Conservation (phyloP, 805 yeast genomes). For the Kluyveromyces lactis region DNA sequence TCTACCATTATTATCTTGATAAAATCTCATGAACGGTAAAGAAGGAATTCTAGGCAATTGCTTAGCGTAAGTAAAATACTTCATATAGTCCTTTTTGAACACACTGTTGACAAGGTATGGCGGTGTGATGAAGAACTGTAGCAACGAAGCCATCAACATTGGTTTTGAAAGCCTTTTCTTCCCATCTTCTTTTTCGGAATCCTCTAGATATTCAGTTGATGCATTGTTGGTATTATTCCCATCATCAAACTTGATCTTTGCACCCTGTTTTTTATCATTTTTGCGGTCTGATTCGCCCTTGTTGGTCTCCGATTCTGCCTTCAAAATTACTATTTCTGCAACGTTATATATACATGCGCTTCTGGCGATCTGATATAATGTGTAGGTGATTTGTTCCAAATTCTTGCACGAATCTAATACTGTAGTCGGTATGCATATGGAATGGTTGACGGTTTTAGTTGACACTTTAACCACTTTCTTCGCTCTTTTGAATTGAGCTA, state of each 20-base stretch:
- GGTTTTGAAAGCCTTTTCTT: constrained; percentile 29
- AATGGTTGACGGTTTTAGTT: constrained; percentile 29
- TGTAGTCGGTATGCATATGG: constrained; percentile 69
- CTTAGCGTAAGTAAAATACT: constrained; percentile 53
- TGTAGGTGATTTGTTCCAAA: constrained; percentile 63
- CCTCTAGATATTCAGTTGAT: not conserved
- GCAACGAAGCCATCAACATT: constrained; percentile 53
- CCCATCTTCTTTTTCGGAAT: constrained; percentile 8
- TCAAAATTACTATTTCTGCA: constrained; percentile 65
- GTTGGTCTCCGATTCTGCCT: constrained; percentile 30
- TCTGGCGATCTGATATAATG: constrained; percentile 73
- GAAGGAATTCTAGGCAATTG: constrained; percentile 64
- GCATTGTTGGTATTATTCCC: constrained; percentile 11
- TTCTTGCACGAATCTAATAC: constrained; percentile 54
- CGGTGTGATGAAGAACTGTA: constrained; percentile 81
- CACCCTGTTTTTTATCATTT: constrained; percentile 20
- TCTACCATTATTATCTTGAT: constrained; percentile 32
- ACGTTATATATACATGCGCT: constrained; percentile 63
- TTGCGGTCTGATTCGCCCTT: constrained; percentile 15
- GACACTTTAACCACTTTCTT: constrained; percentile 10
- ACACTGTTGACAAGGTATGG: constrained; percentile 63
- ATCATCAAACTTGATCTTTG: constrained; percentile 30
- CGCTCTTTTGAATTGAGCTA: constrained; percentile 1
- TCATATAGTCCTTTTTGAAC: constrained; percentile 40
- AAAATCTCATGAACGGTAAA: constrained; percentile 59